These are phyloP conservation scores for Metarhizium brunneum DNA, from an alignment of 2,329 filamentous ascomycete genomes.

Conservation along the genomic window DNA sequence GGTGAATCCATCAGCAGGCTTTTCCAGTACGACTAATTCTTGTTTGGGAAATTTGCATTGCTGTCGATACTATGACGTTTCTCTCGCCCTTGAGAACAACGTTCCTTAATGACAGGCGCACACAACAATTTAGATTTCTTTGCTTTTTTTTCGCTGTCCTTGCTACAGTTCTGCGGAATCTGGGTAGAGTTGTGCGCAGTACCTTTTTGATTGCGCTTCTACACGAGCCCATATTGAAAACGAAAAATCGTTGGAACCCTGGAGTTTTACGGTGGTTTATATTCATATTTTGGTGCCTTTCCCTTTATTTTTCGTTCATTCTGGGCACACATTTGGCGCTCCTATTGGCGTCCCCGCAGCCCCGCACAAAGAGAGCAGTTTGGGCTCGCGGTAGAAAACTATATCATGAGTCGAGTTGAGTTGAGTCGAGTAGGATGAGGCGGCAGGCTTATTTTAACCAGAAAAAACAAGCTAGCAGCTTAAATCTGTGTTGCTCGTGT, in stretches of 20 bases:
- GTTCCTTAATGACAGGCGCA: background rate
- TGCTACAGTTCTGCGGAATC: background rate
- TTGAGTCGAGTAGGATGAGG: background rate
- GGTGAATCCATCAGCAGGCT: conserved; percentile 95
- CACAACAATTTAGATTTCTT: background rate
- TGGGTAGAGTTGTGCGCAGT: background rate
- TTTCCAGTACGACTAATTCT: conserved; percentile 41
- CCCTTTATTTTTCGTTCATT: background rate
- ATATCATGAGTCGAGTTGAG: background rate
- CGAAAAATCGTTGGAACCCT: background rate
- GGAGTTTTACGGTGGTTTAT: background rate
- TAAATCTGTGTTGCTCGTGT: background rate
- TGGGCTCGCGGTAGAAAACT: background rate
- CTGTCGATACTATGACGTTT: background rate
- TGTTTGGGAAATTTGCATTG: background rate
- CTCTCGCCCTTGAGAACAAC: background rate
- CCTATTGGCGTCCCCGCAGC: background rate
- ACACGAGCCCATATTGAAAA: background rate
- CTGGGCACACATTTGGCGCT: background rate
- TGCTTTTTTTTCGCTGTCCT: background rate
- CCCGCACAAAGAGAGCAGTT: background rate
- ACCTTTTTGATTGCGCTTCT: background rate
- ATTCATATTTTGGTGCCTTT: background rate
- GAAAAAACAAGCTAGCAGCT: background rate
- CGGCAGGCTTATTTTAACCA: background rate